Conservation (phyloP, 495 filamentous ascomycete genomes). For the Clohesyomyces aquaticus region DNA sequence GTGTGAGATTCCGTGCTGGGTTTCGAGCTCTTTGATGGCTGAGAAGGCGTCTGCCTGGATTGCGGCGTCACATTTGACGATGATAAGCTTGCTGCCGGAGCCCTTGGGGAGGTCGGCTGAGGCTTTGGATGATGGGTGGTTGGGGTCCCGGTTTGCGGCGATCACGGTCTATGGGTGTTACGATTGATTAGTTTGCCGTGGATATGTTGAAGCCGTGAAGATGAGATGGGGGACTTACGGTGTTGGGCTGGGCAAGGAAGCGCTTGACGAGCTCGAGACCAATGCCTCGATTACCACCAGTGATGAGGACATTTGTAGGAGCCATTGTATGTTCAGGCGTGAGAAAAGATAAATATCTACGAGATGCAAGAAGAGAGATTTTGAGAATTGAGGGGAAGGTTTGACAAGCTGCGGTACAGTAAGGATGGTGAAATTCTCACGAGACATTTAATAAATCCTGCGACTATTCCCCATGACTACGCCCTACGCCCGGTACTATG, state of each 20-base stretch:
- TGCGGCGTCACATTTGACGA: slow-evolving; percentile 52
- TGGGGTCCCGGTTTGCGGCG: slow-evolving; percentile 51
- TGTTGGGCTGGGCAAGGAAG: slow-evolving; percentile 47
- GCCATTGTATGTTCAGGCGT: too few species aligned
- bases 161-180: slow-evolving; percentile 53
- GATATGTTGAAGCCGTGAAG: too few species aligned
- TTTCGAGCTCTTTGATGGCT: slow-evolving; percentile 43
- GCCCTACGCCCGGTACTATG: too few species aligned
- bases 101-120: slow-evolving; percentile 43
- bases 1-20: slow-evolving; percentile 43
- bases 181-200: too few species aligned
- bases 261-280: slow-evolving; percentile 69
- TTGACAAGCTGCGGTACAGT: too few species aligned
- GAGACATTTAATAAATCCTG: too few species aligned
- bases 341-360: too few species aligned
- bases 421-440: too few species aligned
- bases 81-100: slow-evolving; percentile 45
- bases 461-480: too few species aligned
- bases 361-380: too few species aligned
- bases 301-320: slow-evolving; percentile 90
- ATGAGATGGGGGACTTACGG: too few species aligned
- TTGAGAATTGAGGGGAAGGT: too few species aligned
- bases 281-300: slow-evolving; percentile 95
- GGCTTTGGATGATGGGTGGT: slow-evolving; percentile 26
- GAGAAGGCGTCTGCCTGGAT: slow-evolving; percentile 39